Evolutionary conservation across 2,329 filamentous ascomycete species (phyloP).

Genomic region (Diaporthe citri): DNA sequence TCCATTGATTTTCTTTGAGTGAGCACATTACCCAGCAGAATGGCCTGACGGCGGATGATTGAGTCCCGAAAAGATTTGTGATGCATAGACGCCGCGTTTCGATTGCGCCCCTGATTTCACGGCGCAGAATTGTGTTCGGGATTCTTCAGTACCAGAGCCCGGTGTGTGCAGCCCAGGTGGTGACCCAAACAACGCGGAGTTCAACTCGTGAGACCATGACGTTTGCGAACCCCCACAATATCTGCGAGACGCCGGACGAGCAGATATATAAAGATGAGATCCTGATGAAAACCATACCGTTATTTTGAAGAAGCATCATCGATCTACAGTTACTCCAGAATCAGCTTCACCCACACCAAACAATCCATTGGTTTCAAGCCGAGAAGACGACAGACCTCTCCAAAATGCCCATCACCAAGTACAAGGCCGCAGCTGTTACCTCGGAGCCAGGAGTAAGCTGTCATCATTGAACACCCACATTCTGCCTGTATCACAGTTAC

Average conservation of each 20-base stretch:
- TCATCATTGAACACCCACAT: not conserved
- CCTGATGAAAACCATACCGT: no score
- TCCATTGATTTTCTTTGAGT: not conserved
- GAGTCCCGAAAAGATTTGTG: not conserved
- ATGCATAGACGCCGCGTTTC: not conserved
- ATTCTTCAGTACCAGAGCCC: conserved; percentile 23
- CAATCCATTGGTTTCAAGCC: not conserved
- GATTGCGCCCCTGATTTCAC: not conserved
- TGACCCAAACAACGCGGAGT: not conserved
- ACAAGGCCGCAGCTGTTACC: conserved; percentile 40
- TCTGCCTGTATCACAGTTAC: not conserved
- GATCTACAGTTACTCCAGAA: not conserved
- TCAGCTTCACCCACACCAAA: not conserved
- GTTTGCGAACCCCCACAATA: conserved; percentile 2
- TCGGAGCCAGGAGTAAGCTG: conserved; percentile 37
- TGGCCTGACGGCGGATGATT: conserved; percentile 7
- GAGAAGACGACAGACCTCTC: not conserved
- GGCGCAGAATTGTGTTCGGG: not conserved
- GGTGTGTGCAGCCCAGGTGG: not conserved
- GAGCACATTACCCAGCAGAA: not conserved
- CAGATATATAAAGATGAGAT: not conserved
- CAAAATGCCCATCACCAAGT: conserved; percentile 40
- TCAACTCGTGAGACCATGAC: conserved; percentile 26
- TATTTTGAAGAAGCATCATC: not conserved
- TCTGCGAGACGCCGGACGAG: not conserved